Base-by-base conservation (phyloP, 2,329 filamentous ascomycete species). In the Neofusicoccum sp. region DNA sequence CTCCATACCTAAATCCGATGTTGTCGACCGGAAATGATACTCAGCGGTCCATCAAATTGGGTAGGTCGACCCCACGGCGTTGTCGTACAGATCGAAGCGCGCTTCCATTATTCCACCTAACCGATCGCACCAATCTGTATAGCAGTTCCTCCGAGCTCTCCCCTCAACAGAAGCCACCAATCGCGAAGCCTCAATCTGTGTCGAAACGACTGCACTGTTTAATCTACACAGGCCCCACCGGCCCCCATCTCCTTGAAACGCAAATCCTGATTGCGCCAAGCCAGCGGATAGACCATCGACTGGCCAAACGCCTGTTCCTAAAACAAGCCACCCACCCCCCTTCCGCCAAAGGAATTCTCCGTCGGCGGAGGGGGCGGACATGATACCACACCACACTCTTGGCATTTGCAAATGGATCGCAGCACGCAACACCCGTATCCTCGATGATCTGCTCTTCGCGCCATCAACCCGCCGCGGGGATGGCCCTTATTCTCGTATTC, bases 201-300 rank as follows among this genome's bases (percentile, higher is more conserved):
- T 41, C 16, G 9, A 30, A 20, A 12, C 24, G 34, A 38, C 3
- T 26, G 38, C 36, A 33, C 12, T 33, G 33, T 43, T 43, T 43
- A 41, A 33, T 53, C 24, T 40, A 20, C 20, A 14, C 38, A 56
- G 38, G 51, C 51, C 51, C 38, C n/a, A 41, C 51, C 34, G 31
- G 5, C n/a, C 5, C 5, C 38, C n/a, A 20, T 56, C 28, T 56
- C 51, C 51, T 56, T 56, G 51, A 56, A 56, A 56, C 51, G 11
- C n/a, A 16, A 40, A 40, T 5, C n/a, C n/a, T 31, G 36, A 56
- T 56, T 56, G 38, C 28, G 36, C 51, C 36, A 54, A 54, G 49
- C 24, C 49, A 24, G 28, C n/a, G 51, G 28, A 56, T 20, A 8
- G 24, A 11, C 51, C 51, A 3, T 16, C 4, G 11, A 14, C n/a